Evolutionary conservation across 441 rosid species (phyloP).

Genomic region (Sinapis alba): DNA sequence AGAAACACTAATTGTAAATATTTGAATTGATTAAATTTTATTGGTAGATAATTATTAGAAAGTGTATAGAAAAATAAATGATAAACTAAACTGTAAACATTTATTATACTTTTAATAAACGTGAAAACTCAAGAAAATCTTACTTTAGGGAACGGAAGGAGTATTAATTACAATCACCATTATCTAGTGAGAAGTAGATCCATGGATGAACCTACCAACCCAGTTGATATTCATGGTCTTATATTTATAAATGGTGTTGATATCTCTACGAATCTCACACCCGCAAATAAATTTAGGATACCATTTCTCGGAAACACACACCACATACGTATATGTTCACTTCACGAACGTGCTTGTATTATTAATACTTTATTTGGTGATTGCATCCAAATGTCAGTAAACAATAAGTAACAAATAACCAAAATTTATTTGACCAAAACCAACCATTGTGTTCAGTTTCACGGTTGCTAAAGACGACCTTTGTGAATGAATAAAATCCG

Average conservation of each 20-base stretch:
- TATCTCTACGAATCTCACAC: background rate
- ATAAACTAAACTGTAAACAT: too few species aligned
- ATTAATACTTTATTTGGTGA: background rate
- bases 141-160: too few species aligned
- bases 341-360: background rate
- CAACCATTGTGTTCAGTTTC: background rate
- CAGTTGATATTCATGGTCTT: background rate
- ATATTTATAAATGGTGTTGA: background rate
- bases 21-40: too few species aligned
- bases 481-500: background rate
- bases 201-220: conserved; percentile 27
- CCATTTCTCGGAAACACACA: background rate
- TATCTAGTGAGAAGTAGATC: conserved; percentile 4
- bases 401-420: background rate
- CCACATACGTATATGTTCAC: background rate
- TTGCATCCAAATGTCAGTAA: background rate
- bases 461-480: background rate
- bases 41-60: too few species aligned
- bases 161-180: conserved; percentile 4
- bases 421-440: background rate
- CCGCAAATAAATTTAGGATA: background rate
- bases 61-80: too few species aligned
- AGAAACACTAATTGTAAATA: too few species aligned
- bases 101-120: too few species aligned
- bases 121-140: too few species aligned